Base-by-base conservation (phyloP, 805 yeast species). In the Candida broadrunensis region DNA sequence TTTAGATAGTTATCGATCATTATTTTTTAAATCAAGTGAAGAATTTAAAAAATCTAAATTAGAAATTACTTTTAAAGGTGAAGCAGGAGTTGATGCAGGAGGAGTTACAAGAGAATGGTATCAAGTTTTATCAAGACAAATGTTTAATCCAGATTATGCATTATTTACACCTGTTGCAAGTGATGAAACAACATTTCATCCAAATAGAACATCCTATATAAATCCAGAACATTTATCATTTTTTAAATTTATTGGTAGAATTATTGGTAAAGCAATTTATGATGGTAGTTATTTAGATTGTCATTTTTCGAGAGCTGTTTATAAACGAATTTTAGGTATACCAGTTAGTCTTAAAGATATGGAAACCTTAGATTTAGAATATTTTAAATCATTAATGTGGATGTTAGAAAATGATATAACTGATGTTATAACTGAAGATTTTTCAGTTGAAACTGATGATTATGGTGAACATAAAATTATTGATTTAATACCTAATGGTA, bases 91-190 rank as follows among this genome's bases (percentile, higher is more conserved):
- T 36, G 99, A 93, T 71, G 99, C 96, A 3, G 99, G 99, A 50
- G 99, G 99, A 31, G 83, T 93, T 13, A 87, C 97, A 0, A 74
- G 99, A 55, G 99, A 93, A 60, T 93, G 99, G 99, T 90, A 84
- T 55, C 97, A 90, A 58, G 96, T 90, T 4, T 64, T 93, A 35
- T 82, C 97, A 0, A 74, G 97, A 46, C 97, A 91, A 59, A 90
- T 93, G 88, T 88, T 93, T 66, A 89, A 91, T 58, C 95, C 98
- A 0, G 96, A 88, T 54, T 89, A 89, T 65, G 97, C 96, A 0
- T 67, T 93, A 46, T 93, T 91, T 58, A 72, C 85, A 1, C 96
- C 98, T 0, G 96, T 89, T 33, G 86, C 95, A 0, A 79, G 95
- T 6, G 98, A 91, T 54, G 83, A 83, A 48, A 88, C 96, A 0